Evolutionary conservation across 306 rosid species (phyloP), one percentile per base, ranked within the genome.

Genomic region (Lithocarpus polystachyus): DNA sequence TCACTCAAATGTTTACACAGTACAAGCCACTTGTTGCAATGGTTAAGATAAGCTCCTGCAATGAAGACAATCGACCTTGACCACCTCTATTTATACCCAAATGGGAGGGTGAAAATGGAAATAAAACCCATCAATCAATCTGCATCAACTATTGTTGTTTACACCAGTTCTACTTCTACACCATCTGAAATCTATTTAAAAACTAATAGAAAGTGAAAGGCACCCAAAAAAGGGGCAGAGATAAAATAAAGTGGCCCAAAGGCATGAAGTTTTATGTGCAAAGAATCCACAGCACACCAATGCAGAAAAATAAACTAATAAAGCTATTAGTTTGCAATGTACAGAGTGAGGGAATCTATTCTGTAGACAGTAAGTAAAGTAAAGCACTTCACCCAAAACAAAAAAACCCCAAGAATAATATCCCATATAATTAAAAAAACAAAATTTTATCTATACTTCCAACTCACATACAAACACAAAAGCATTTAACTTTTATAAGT

Each of bases 181-280:
- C 75, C 52, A 74, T 82, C 78, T 75, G 75, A 76, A 82, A 82
- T 62, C 73, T 82, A 77, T 64, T 82, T 60, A 73, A 79, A 82
- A 85, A 81, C 81, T 74, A 88, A 85, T 78, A 88, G 89, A 92
- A 86, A 90, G 91, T 69, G 86, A 85, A 89, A 83, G 83, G 93
- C 92, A 90, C 89, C 87, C 68, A 74, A 51, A 71, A 76, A 93
- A 89, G 82, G 84, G 79, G 61, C 80, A 56, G 65, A 76, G 86
- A 84, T 62, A 79, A 81, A 81, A 23, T 33, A 73, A 61, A 71
- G 75, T 68, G 73, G 33, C 82, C 20, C 22, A 35, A 68, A 91
- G 75, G 87, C 76, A 52, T 72, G 64, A 77, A 85, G 53, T 79
- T 88, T 86, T 83, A 79, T 74, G 86, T 83, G 85, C 82, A 69